phyloP scores from a whole-genome alignment of 352 stramenopile species.

The Stramenopiles sp. region DNA sequence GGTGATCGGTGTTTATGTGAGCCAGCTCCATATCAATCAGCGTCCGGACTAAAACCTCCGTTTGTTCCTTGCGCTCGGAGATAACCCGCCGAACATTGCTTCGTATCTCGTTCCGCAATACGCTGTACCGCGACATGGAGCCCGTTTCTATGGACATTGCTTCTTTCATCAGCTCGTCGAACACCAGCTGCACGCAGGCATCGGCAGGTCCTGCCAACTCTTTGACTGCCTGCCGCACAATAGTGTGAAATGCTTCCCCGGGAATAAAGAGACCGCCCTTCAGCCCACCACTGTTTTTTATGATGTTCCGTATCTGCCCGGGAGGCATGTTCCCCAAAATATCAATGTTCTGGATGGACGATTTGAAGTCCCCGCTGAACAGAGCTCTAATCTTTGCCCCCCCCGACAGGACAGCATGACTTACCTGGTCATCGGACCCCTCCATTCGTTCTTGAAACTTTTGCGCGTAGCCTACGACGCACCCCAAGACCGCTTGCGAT shows the following conservation, averaged over 20 bases:
- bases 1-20: slow-evolving; percentile 99
- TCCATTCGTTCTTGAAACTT: neutral
- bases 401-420: neutral
- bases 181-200: slow-evolving; percentile 86
- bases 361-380: neutral
- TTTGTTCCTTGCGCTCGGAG: slow-evolving; percentile 31
- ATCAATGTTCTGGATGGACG: neutral
- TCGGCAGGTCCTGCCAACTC: neutral
- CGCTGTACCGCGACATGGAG: neutral
- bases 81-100: neutral
- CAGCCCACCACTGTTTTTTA: neutral
- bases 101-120: neutral
- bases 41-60: slow-evolving; percentile 89
- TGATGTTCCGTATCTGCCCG: neutral
- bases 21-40: slow-evolving; percentile 94
- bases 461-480: neutral
- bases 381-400: neutral
- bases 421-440: neutral
- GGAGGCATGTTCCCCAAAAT: neutral
- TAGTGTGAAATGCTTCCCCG: neutral
- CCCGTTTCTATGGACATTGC: neutral
- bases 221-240: neutral
- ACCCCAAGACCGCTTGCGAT: neutral
- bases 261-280: neutral
- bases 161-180: slow-evolving; percentile 71